Evolutionary conservation across 2,329 filamentous ascomycete genomes (phyloP).

Genomic region (Pyrenophora teres): DNA sequence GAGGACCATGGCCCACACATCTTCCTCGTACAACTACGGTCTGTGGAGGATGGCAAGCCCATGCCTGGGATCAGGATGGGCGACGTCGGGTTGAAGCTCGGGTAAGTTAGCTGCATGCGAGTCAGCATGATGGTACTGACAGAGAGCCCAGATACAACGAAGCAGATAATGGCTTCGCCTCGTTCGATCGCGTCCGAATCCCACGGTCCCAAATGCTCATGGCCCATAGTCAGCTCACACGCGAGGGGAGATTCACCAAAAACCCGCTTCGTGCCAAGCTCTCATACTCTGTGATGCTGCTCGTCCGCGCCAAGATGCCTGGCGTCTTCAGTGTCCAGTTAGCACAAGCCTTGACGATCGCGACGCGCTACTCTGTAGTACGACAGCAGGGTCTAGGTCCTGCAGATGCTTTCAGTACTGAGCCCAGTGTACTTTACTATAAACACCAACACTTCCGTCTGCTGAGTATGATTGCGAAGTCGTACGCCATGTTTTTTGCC

Average conservation of each 20-base stretch:
- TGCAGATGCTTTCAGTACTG: background rate
- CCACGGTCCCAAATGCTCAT: conserved; percentile 55
- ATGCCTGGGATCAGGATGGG: conserved; percentile 55
- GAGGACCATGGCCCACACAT: conserved; percentile 52
- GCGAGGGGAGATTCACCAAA: conserved; percentile 50
- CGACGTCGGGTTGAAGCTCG: conserved; percentile 55
- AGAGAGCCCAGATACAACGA: conserved; percentile 46
- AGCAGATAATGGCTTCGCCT: conserved; percentile 57
- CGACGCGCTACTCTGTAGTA: conserved; percentile 55
- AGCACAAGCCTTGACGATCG: conserved; percentile 57
- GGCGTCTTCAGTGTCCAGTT: conserved; percentile 55
- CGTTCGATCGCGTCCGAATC: conserved; percentile 53
- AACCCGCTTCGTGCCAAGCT: conserved; percentile 50
- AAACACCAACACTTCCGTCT: conserved; percentile 25
- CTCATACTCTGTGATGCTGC: conserved; percentile 55
- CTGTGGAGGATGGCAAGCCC: conserved; percentile 50
- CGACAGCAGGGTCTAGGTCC: conserved; percentile 46
- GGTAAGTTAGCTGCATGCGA: background rate
- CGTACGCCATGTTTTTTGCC: conserved; percentile 25
- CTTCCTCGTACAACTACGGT: conserved; percentile 57
- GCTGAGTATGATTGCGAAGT: conserved; percentile 20
- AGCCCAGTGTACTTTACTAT: conserved; percentile 19
- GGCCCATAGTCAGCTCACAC: conserved; percentile 53
- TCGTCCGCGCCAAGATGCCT: conserved; percentile 50
- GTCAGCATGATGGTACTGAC: conserved; percentile 25